Conservation (phyloP, 768 basidiomycete genomes). For the Trametes cingulata region DNA sequence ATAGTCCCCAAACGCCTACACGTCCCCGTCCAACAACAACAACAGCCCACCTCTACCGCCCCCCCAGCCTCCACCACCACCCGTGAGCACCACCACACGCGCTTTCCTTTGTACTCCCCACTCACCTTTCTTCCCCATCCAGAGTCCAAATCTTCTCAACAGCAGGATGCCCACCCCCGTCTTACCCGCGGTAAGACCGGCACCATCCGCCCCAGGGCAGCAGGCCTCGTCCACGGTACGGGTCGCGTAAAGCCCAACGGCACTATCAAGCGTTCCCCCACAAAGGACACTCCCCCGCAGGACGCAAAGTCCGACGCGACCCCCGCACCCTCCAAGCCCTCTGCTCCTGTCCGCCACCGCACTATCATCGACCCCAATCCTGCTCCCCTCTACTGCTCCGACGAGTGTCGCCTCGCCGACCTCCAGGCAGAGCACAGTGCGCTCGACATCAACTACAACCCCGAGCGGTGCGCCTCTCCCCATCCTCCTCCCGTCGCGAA, state of each 20-base stretch:
- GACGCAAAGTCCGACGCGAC: slow-evolving; percentile 26
- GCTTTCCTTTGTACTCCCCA: slow-evolving; percentile 1
- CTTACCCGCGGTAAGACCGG: slow-evolving; percentile 37
- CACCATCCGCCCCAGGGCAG: slow-evolving; percentile 38
- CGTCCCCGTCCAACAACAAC: slow-evolving; percentile 43
- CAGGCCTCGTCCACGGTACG: slow-evolving; percentile 66
- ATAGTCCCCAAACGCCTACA: slow-evolving; percentile 77
- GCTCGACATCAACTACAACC: slow-evolving; percentile 50
- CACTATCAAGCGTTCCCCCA: slow-evolving; percentile 45
- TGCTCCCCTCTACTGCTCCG: slow-evolving; percentile 83
- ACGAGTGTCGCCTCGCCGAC: slow-evolving; percentile 68
- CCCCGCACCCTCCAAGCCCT: slow-evolving; percentile 27
- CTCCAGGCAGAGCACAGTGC: slow-evolving; percentile 42
- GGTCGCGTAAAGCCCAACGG: slow-evolving; percentile 63
- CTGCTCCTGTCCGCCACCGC: slow-evolving; percentile 49
- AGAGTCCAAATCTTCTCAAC: slow-evolving; percentile 30
- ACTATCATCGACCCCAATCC: slow-evolving; percentile 79
- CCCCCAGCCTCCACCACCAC: slow-evolving; percentile 43
- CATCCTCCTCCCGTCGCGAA: slow-evolving; percentile 43
- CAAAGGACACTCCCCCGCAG: slow-evolving; percentile 26
- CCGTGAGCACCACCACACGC: slow-evolving; percentile 35
- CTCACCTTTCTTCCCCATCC: slow-evolving; percentile 19
- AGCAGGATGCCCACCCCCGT: slow-evolving; percentile 28
- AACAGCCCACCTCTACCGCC: slow-evolving; percentile 24
- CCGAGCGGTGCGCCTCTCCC: slow-evolving; percentile 36